Conservation (phyloP, 2,329 filamentous ascomycete species). For the Phialophora verrucosa region DNA sequence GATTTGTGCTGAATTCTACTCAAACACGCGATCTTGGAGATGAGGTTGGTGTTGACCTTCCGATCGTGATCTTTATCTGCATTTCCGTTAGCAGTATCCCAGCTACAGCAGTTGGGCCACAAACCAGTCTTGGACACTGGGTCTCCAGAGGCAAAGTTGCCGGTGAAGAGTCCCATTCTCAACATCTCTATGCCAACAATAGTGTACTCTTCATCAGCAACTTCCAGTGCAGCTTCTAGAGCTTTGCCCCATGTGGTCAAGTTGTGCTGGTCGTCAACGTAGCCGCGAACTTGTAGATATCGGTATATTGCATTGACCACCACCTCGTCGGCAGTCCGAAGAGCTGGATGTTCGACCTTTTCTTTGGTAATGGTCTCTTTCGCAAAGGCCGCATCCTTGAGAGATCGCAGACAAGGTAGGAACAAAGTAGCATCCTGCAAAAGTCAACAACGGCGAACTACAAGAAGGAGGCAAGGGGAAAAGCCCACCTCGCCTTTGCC, state of each 20-base stretch:
- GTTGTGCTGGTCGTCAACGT: constrained; percentile 77
- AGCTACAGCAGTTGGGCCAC: not conserved
- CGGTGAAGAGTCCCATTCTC: constrained; percentile 76
- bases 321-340: constrained; percentile 72
- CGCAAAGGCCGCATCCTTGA: constrained; percentile 73
- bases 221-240: constrained; percentile 70
- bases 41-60: constrained; percentile 70
- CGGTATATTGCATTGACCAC: constrained; percentile 80
- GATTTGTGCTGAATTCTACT: constrained; percentile 79
- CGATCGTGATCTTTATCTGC: constrained; percentile 68
- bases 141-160: constrained; percentile 62
- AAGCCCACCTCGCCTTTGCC: constrained; percentile 39
- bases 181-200: constrained; percentile 86
- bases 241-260: constrained; percentile 85
- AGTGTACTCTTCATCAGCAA: constrained; percentile 74
- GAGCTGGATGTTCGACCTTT: constrained; percentile 32
- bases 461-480: not conserved
- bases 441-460: constrained; percentile 28
- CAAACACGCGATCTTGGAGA: constrained; percentile 84
- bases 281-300: constrained; percentile 86
- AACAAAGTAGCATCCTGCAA: constrained; percentile 28
- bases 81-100: constrained; percentile 42
- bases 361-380: constrained; percentile 65
- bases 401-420: constrained; percentile 59
- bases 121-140: constrained; percentile 30